phyloP scores from a whole-genome alignment of 257 asterid species.

The Lavandula angustifolia region DNA sequence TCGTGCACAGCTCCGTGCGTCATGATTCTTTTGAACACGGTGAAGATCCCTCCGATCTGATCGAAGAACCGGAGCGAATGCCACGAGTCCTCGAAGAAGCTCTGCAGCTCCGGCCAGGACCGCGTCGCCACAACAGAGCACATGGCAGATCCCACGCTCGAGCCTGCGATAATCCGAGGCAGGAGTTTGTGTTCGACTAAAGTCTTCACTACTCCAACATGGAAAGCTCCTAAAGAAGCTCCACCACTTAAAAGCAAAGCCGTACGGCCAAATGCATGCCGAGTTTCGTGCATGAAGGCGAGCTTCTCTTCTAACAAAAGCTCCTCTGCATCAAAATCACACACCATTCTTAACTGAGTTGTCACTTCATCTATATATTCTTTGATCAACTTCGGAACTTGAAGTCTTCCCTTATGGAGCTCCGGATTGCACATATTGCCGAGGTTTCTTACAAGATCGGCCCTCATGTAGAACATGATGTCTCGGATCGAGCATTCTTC shows the following conservation, averaged over 20 bases:
- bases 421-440: constrained; percentile 95
- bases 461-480: constrained; percentile 85
- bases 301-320: constrained; percentile 83
- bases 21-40: constrained; percentile 73
- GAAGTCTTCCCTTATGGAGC: constrained; percentile 83
- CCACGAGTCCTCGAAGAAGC: constrained; percentile 87
- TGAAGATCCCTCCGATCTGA: constrained; percentile 74
- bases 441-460: constrained; percentile 77
- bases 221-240: constrained; percentile 92
- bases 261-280: constrained; percentile 94
- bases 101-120: constrained; percentile 93
- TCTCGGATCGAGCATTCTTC: constrained; percentile 79
- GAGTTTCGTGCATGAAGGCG: constrained; percentile 87
- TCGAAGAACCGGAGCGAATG: constrained; percentile 77
- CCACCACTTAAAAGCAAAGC: constrained; percentile 92
- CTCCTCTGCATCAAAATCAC: constrained; percentile 75
- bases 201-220: constrained; percentile 84
- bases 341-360: constrained; percentile 80
- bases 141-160: constrained; percentile 91
- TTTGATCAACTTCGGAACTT: constrained; percentile 77
- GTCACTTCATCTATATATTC: constrained; percentile 88
- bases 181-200: constrained; percentile 79
- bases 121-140: constrained; percentile 80
- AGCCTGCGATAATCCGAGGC: constrained; percentile 89
- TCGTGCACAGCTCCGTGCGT: constrained; percentile 86